A percentile compares a stretch with the other conserved stretches of the same genome.
Evolutionary conservation across 176 grass and related monocot species (phyloP).

Genomic region (sorghum (Sorghum bicolor)): DNA sequence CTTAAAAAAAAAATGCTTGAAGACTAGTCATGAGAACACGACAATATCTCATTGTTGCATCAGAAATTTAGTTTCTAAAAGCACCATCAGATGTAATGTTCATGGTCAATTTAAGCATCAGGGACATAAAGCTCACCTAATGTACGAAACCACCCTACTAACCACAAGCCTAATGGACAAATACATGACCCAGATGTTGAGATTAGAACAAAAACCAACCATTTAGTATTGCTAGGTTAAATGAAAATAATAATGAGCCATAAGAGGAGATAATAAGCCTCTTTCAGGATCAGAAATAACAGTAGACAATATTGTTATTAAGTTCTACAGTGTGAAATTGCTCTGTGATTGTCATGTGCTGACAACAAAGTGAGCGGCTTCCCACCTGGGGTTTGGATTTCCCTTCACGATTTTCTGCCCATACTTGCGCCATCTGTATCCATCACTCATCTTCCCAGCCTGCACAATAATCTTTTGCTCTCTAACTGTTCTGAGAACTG

Average conservation of each 20-base stretch:
- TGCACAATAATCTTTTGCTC: conserved; percentile 91
- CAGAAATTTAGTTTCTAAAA: not conserved
- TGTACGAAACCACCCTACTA: not conserved
- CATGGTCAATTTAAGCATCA: not conserved
- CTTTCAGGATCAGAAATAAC: not conserved
- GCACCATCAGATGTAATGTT: not conserved
- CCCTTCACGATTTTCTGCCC: conserved; percentile 99
- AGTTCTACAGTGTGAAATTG: not conserved
- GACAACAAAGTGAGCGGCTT: conserved; percentile 7
- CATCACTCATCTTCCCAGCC: conserved; percentile 74
- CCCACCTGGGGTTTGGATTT: conserved; percentile 93
- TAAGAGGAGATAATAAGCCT: not conserved
- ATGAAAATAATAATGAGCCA: not conserved
- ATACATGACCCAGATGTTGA: not conserved
- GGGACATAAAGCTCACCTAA: not conserved
- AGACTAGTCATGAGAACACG: not conserved
- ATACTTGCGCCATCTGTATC: conserved; percentile 99
- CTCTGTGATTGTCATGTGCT: not conserved
- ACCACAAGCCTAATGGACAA: not conserved
- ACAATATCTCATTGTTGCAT: not conserved
- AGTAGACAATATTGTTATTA: not conserved
- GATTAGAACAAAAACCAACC: not conserved
- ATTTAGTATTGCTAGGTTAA: not conserved
- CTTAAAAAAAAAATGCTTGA: not conserved
- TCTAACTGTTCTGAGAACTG: conserved; percentile 71